Conservation (phyloP, 1,284 basidiomycete genomes). For the Grifola frondosa region DNA sequence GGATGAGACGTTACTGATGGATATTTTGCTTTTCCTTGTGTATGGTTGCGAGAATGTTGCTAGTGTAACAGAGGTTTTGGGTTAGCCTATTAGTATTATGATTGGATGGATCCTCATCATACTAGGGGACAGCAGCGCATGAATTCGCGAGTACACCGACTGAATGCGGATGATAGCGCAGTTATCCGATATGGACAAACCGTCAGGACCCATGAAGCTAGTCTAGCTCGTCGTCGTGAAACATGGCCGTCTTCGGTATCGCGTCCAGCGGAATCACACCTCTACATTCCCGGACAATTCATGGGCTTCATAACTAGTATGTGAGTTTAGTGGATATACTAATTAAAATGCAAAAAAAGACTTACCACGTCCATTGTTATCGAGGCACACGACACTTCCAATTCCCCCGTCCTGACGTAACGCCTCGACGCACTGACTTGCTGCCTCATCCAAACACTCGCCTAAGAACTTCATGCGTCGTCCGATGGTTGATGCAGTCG, state of each 20-base stretch:
- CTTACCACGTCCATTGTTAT: conserved; percentile 38
- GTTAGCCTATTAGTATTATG: no score
- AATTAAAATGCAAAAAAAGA: neutral
- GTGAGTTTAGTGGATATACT: conserved; percentile 39
- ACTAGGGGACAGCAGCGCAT: no score
- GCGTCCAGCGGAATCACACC: conserved; percentile 71
- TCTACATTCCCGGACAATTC: conserved; percentile 81
- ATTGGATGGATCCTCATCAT: no score
- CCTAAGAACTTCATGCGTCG: conserved; percentile 62
- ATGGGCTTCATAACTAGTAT: conserved; percentile 63
- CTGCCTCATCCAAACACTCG: conserved; percentile 56
- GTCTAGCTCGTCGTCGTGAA: conserved; percentile 61
- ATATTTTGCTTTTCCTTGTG: no score
- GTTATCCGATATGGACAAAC: no score
- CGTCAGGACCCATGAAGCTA: no score
- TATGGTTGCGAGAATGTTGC: no score
- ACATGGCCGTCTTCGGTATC: conserved; percentile 71
- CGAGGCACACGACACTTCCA: conserved; percentile 73
- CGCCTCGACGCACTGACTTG: conserved; percentile 52
- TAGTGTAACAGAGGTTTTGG: no score
- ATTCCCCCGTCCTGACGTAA: conserved; percentile 54
- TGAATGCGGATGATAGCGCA: no score
- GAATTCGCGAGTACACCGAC: no score
- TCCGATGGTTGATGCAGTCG: conserved; percentile 65
- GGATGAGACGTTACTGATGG: no score